These are phyloP conservation scores for Hericium coralloides DNA, from an alignment of 768 basidiomycete genomes.

Conservation along the genomic window DNA sequence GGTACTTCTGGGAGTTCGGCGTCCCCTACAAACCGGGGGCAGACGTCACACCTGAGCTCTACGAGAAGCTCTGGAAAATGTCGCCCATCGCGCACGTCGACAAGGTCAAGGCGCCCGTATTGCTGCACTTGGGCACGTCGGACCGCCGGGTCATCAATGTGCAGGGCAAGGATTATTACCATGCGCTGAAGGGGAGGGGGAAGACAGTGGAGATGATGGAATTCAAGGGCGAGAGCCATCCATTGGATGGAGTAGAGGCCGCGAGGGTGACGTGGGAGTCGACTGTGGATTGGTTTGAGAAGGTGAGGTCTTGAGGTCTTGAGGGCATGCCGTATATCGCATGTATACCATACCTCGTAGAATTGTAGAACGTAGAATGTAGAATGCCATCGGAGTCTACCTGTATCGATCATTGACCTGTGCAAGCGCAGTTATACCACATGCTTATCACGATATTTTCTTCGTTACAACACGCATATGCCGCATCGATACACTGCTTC, in stretches of 20 bases:
- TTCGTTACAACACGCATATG: too few relatives aligned
- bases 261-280: slow-evolving; percentile 10
- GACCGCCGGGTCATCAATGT: slow-evolving; percentile 25
- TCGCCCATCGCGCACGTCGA: slow-evolving; percentile 22
- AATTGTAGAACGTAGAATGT: too few relatives aligned
- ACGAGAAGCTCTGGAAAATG: slow-evolving; percentile 9
- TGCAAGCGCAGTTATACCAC: too few relatives aligned
- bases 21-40: slow-evolving; percentile 3
- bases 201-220: slow-evolving; percentile 20
- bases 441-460: too few relatives aligned
- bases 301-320: background rate
- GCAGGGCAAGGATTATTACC: slow-evolving; percentile 23
- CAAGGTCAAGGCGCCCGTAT: slow-evolving; percentile 20
- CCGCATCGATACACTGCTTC: too few relatives aligned
- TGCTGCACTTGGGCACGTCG: slow-evolving; percentile 22
- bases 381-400: too few relatives aligned
- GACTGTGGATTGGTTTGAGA: slow-evolving; percentile 8
- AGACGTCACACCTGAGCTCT: slow-evolving; percentile 13
- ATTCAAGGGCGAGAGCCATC: slow-evolving; percentile 24
- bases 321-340: too few relatives aligned
- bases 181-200: slow-evolving; percentile 20
- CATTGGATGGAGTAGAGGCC: slow-evolving; percentile 20
- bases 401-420: too few relatives aligned
- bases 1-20: slow-evolving; percentile 23
- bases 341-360: too few relatives aligned